Evolutionary conservation across 2,329 filamentous ascomycete genomes (phyloP).

Genomic region (Phialophora verrucosa): DNA sequence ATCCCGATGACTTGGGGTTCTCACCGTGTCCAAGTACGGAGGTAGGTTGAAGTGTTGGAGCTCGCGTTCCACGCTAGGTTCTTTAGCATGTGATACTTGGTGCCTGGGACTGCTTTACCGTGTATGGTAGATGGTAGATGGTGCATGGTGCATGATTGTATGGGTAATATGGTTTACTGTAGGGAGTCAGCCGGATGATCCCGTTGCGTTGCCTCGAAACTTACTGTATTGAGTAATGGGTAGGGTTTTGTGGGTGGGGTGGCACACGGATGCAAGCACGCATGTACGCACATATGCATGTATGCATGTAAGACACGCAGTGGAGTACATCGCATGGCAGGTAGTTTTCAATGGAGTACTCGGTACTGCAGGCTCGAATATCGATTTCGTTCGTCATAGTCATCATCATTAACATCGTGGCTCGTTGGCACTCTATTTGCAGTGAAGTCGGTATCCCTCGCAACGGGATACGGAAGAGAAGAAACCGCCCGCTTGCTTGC

Average conservation of each 20-base stretch:
- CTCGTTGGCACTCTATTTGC: neutral
- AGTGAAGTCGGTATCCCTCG: neutral
- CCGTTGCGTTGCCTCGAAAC: no score
- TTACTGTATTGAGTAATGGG: no score
- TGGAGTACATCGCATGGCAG: no score
- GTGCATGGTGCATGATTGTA: neutral
- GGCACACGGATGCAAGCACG: no score
- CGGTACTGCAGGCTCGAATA: no score
- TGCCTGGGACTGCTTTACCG: neutral
- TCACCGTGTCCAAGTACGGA: neutral
- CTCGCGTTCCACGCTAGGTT: no score
- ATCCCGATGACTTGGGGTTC: neutral
- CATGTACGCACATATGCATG: no score
- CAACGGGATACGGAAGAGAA: neutral
- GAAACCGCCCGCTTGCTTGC: neutral
- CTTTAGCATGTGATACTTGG: neutral
- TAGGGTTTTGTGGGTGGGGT: no score
- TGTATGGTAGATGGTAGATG: neutral
- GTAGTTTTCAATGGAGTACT: neutral
- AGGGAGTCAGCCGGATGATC: neutral
- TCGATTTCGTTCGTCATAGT: neutral
- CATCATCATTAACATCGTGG: conserved; percentile 1
- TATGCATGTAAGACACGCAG: no score
- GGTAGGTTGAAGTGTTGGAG: no score
- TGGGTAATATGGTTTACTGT: neutral